A percentile compares a stretch with the other conserved stretches of the same genome.
Conservation (phyloP, 441 rosid species). For the Geranium incanum region DNA sequence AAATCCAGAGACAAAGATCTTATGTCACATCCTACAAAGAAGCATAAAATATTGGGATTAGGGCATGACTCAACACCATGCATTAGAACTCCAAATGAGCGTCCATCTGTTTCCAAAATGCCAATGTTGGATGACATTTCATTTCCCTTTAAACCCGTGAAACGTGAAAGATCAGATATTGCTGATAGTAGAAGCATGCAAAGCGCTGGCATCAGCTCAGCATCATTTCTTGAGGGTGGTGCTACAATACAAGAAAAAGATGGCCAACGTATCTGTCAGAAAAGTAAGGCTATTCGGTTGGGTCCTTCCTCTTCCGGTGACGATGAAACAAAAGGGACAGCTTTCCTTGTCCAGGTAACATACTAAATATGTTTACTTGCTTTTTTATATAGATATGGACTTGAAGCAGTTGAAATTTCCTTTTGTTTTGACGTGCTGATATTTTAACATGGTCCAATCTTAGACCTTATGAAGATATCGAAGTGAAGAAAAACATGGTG, state of each 20-base stretch:
- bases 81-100: conserved; percentile 21
- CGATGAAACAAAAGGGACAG: conserved; percentile 64
- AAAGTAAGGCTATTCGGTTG: conserved; percentile 25
- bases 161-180: conserved; percentile 27
- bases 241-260: conserved; percentile 19
- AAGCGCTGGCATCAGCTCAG: conserved; percentile 30
- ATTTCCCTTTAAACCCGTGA: conserved; percentile 26
- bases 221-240: conserved; percentile 26
- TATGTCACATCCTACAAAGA: conserved; percentile 40
- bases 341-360: conserved; percentile 66
- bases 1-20: conserved; percentile 34
- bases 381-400: background rate
- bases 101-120: conserved; percentile 28
- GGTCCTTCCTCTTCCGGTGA: conserved; percentile 31
- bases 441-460: background rate
- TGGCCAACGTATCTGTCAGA: conserved; percentile 16
- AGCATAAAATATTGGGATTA: conserved; percentile 38
- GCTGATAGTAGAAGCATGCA: conserved; percentile 22
- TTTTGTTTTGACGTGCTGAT: background rate
- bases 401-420: background rate
- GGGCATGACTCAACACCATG: conserved; percentile 23
- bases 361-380: background rate
- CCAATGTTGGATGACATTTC: conserved; percentile 23
- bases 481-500: background rate
- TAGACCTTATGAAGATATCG: background rate